These are phyloP conservation scores for Penicillium digitatum DNA, from an alignment of 2,329 filamentous ascomycete genomes.

Conservation along the genomic window DNA sequence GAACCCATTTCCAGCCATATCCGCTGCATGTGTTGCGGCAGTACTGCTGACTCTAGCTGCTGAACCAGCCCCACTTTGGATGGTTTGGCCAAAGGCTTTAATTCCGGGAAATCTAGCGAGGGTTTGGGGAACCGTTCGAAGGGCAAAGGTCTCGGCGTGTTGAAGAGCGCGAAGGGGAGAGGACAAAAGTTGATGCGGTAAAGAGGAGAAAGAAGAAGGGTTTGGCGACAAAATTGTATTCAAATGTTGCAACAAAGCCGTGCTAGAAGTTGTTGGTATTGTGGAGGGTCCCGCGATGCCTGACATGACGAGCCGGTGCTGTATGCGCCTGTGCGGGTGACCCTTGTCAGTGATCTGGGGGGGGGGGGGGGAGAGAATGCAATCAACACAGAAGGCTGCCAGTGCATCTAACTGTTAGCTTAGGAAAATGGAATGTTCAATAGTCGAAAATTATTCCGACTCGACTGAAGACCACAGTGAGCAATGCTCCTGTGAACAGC, in stretches of 20 bases:
- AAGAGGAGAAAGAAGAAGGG: slow-evolving; percentile 25
- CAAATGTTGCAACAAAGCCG: slow-evolving; percentile 19
- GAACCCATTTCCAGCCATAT: slow-evolving; percentile 30
- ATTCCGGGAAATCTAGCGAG: slow-evolving; percentile 31
- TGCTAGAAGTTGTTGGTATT: slow-evolving; percentile 21
- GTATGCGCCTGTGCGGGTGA: slow-evolving; percentile 8
- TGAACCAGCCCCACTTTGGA: slow-evolving; percentile 22
- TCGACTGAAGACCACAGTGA: slow-evolving; percentile 10
- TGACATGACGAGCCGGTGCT: slow-evolving; percentile 24
- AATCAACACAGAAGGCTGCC: slow-evolving; percentile 11
- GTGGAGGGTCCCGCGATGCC: slow-evolving; percentile 17
- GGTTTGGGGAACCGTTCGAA: slow-evolving; percentile 34
- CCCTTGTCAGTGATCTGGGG: slow-evolving; percentile 20
- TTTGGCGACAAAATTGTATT: slow-evolving; percentile 16
- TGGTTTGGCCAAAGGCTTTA: slow-evolving; percentile 23
- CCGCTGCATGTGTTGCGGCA: slow-evolving; percentile 36
- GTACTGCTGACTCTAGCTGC: slow-evolving; percentile 35
- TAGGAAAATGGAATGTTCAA: neutral
- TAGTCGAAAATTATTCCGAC: neutral
- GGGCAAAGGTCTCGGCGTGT: slow-evolving; percentile 35
- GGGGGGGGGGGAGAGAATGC: no score
- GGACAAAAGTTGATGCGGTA: slow-evolving; percentile 32
- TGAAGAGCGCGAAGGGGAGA: slow-evolving; percentile 38
- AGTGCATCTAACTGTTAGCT: neutral
- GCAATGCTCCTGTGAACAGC: slow-evolving; percentile 14